Evolutionary conservation across 257 asterid genomes (phyloP).

Genomic region (Echium plantagineum): DNA sequence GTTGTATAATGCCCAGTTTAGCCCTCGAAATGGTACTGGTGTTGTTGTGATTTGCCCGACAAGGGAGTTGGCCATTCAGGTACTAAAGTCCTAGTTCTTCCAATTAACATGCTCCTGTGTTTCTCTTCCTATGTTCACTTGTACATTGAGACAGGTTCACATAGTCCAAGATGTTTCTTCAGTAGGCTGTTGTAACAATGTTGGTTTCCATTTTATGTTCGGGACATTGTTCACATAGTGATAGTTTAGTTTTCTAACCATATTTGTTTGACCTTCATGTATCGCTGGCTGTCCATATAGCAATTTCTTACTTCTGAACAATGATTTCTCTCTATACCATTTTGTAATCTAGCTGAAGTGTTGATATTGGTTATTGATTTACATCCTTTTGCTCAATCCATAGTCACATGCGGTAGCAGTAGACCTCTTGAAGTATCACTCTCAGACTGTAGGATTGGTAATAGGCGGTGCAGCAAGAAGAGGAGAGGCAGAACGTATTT

Average conservation of each 20-base stretch:
- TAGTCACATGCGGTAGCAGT: conserved; percentile 93
- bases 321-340: background rate
- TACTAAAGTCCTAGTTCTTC: conserved; percentile 6
- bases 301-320: background rate
- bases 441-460: conserved; percentile 72
- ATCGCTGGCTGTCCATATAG: background rate
- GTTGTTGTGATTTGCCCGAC: conserved; percentile 89
- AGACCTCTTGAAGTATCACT: conserved; percentile 79
- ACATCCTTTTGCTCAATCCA: conserved; percentile 1
- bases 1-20: conserved; percentile 35
- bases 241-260: background rate
- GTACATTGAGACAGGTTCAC: background rate
- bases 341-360: background rate
- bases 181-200: background rate
- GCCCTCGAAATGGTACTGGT: conserved; percentile 87
- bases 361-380: background rate
- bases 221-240: background rate
- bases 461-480: conserved; percentile 80
- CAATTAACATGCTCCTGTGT: background rate
- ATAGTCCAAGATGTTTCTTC: background rate
- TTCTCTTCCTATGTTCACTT: background rate
- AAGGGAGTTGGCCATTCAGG: conserved; percentile 96
- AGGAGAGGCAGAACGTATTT: conserved; percentile 74
- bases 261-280: background rate
- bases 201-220: background rate